These are phyloP conservation scores for Castanea mollissima DNA, from an alignment of 306 rosid species.

Conservation along the genomic window DNA sequence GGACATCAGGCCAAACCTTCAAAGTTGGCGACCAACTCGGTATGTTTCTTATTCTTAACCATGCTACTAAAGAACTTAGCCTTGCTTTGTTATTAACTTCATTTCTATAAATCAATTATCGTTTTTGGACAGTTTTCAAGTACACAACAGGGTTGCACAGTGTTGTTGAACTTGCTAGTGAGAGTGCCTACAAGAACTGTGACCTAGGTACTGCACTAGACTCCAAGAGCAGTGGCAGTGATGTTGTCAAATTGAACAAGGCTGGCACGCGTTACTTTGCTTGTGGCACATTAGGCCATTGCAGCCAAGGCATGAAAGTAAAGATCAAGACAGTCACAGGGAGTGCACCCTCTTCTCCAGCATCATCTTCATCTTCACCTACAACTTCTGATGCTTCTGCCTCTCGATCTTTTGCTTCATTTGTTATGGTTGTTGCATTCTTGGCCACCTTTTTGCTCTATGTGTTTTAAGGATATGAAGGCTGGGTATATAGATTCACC, in stretches of 20 bases:
- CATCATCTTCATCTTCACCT: constrained; percentile 40
- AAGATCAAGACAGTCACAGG: constrained; percentile 48
- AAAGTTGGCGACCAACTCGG: constrained; percentile 88
- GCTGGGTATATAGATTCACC: not conserved
- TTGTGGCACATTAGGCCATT: constrained; percentile 82
- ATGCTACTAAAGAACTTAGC: not conserved
- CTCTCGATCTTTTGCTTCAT: constrained; percentile 25
- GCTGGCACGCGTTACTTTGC: constrained; percentile 61
- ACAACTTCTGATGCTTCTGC: constrained; percentile 28
- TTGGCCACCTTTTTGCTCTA: constrained; percentile 16
- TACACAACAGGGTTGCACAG: constrained; percentile 68
- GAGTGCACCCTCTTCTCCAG: constrained; percentile 45
- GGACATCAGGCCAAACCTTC: constrained; percentile 69
- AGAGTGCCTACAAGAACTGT: constrained; percentile 67
- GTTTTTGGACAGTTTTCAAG: constrained; percentile 63
- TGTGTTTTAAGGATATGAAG: constrained; percentile 22
- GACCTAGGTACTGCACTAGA: constrained; percentile 48
- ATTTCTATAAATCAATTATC: not conserved
- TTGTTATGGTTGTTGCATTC: constrained; percentile 19
- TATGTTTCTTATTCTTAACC: constrained; percentile 21
- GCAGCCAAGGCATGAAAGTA: constrained; percentile 81
- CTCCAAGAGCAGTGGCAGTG: constrained; percentile 56
- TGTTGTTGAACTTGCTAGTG: constrained; percentile 55
- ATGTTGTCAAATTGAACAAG: constrained; percentile 53
- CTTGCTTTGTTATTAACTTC: not conserved